These are phyloP conservation scores for Ascochyta lentis DNA, from an alignment of 2,329 filamentous ascomycete species.

Conservation along the genomic window DNA sequence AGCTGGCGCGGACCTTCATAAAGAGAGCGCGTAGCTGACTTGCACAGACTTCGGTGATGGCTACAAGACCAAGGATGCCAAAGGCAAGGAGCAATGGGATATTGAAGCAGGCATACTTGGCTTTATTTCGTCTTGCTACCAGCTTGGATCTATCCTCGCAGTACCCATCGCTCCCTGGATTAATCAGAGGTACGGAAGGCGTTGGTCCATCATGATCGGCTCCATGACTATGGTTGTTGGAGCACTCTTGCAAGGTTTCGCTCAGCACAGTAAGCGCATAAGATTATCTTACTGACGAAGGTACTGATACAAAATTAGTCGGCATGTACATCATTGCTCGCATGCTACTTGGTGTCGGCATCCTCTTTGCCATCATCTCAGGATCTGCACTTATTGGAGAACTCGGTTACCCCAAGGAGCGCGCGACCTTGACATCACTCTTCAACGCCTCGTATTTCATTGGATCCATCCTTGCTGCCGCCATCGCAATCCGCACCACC, in stretches of 20 bases:
- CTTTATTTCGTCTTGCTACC: conserved; percentile 46
- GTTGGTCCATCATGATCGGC: conserved; percentile 64
- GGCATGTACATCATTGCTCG: conserved; percentile 68
- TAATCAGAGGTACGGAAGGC: conserved; percentile 57
- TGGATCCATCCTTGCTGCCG: conserved; percentile 57
- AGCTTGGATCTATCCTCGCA: conserved; percentile 44
- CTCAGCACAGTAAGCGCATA: conserved; percentile 38
- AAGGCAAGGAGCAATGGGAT: conserved; percentile 22
- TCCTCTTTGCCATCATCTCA: conserved; percentile 65
- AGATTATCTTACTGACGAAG: too few species aligned
- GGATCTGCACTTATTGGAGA: conserved; percentile 66
- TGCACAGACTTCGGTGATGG: conserved; percentile 40
- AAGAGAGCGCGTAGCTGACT: conserved; percentile 12
- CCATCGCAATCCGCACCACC: conserved; percentile 59
- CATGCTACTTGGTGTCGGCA: conserved; percentile 67
- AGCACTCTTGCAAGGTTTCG: conserved; percentile 64
- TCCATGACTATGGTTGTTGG: conserved; percentile 65
- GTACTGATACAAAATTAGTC: conserved; percentile 27
- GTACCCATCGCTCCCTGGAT: conserved; percentile 44
- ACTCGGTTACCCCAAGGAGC: conserved; percentile 66
- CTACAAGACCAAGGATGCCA: conserved; percentile 20
- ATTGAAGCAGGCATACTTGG: conserved; percentile 40
- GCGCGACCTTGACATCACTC: conserved; percentile 64
- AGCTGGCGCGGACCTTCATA: background rate
- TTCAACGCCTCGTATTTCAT: conserved; percentile 68